These are phyloP conservation scores for Capronia americana DNA, from an alignment of 2,329 filamentous ascomycete genomes.

Conservation along the genomic window DNA sequence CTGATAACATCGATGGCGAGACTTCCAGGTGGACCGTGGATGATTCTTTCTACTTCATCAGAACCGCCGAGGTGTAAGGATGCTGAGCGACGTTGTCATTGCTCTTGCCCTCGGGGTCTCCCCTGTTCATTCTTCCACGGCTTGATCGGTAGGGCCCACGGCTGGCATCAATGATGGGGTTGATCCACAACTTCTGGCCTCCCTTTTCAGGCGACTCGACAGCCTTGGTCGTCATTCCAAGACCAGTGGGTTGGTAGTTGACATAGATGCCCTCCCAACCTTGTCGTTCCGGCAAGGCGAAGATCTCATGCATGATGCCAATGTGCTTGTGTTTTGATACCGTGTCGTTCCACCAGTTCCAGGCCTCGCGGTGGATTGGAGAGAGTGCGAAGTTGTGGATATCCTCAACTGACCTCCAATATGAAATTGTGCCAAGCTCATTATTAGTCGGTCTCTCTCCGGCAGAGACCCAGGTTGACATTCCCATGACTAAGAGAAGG, in stretches of 20 bases:
- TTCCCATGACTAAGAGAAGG: constrained; percentile 47
- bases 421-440: constrained; percentile 53
- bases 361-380: constrained; percentile 55
- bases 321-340: constrained; percentile 50
- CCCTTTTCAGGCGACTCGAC: constrained; percentile 7
- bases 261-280: constrained; percentile 61
- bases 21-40: background rate
- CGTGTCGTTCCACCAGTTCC: constrained; percentile 58
- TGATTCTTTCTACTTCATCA: background rate
- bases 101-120: constrained; percentile 22
- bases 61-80: constrained; percentile 7
- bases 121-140: constrained; percentile 18
- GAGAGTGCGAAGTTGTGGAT: constrained; percentile 61
- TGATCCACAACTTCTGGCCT: constrained; percentile 26
- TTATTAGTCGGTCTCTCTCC: constrained; percentile 49
- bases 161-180: constrained; percentile 27
- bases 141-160: constrained; percentile 18
- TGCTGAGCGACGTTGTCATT: constrained; percentile 16
- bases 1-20: background rate
- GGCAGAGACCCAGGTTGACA: constrained; percentile 50
- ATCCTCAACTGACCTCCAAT: constrained; percentile 59
- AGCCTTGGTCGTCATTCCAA: constrained; percentile 21
- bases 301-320: constrained; percentile 63
- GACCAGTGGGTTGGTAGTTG: constrained; percentile 42
- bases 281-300: constrained; percentile 51